Evolutionary conservation across 371 early-diverging fungal species (phyloP), one percentile per base, ranked within the genome.

Genomic region (Nematocida sp.): DNA sequence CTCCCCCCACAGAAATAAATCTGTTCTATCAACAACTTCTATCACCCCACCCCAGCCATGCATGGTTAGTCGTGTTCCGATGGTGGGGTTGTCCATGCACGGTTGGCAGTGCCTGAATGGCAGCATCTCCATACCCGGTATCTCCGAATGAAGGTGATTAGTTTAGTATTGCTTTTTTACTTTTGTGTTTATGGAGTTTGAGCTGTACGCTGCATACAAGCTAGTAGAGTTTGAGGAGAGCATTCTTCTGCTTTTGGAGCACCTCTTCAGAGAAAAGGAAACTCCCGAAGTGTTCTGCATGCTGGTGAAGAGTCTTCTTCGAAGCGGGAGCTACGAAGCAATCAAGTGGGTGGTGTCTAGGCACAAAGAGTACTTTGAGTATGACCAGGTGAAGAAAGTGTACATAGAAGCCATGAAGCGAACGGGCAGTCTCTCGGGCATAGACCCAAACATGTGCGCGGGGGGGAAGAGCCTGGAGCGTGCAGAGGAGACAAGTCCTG

Each of bases 201-300:
- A 66, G 21, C 37, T 66, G 31, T 37, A 56, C 15, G 11, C 21
- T 8, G 56, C 66, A 23, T 66, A 52, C 34, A 37, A 21, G 38
- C 34, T 38, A 5, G 54, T 23, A 21, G 15, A 55, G 23, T 70
- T 70, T 25, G 74, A 70, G 31, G 74, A 70, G 49, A 70, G 74
- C 32, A 38, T 60, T n/a, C 32, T 70, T 37, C n/a, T 70, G 17
- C 38, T 70, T 13, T 23, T 27, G 2, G 74, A 70, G 43, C 31
- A 70, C 32, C 36, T 70, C 8, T 62, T 58, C 32, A 58, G 32
- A 34, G 29, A 25, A 8, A 27, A 31, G 1, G 49, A 31, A 3
- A n/a, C 62, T 0, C 74, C 74, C n/a, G 50, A 49, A 8, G 40
- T 27, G 8, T 60, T 70, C 52, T 58, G 29, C 13, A 5, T 32